These are phyloP conservation scores for Cordia subcordata DNA, from an alignment of 257 asterid species.

Conservation along the genomic window DNA sequence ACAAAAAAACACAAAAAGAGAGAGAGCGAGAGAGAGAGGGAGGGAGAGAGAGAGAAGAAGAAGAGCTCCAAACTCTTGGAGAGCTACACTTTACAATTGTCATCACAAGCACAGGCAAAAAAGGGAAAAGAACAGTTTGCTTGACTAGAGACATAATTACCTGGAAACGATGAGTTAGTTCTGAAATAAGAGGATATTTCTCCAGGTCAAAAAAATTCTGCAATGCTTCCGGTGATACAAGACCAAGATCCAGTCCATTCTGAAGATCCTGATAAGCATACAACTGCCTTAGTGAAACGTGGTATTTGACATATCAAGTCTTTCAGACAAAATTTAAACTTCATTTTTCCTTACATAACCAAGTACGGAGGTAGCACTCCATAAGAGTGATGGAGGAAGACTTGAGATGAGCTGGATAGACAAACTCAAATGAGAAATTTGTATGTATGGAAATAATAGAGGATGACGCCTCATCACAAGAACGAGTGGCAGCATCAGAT, in stretches of 20 bases:
- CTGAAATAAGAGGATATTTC: constrained; percentile 72
- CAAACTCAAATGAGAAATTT: no score
- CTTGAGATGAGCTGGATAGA: no score
- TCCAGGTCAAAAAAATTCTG: constrained; percentile 90
- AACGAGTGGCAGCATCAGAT: no score
- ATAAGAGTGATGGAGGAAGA: no score
- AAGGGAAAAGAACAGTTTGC: not conserved
- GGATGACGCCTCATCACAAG: no score
- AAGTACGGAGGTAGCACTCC: no score
- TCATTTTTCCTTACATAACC: no score
- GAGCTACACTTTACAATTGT: not conserved
- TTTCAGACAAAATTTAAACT: not conserved
- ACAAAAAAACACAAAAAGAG: not conserved
- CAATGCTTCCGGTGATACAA: constrained; percentile 91
- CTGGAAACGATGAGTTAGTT: constrained; percentile 72
- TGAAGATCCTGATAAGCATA: constrained; percentile 67
- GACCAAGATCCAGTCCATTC: constrained; percentile 89
- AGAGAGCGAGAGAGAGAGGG: no score
- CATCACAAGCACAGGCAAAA: not conserved
- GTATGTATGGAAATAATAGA: no score
- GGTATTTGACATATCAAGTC: not conserved
- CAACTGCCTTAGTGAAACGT: not conserved
- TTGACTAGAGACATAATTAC: constrained; percentile 21
- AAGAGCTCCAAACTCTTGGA: constrained; percentile 8
- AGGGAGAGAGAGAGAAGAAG: constrained; percentile 1